These are phyloP conservation scores for Pelagomonas calceolata DNA, from an alignment of 108 stramenopile genomes.

Conservation along the genomic window DNA sequence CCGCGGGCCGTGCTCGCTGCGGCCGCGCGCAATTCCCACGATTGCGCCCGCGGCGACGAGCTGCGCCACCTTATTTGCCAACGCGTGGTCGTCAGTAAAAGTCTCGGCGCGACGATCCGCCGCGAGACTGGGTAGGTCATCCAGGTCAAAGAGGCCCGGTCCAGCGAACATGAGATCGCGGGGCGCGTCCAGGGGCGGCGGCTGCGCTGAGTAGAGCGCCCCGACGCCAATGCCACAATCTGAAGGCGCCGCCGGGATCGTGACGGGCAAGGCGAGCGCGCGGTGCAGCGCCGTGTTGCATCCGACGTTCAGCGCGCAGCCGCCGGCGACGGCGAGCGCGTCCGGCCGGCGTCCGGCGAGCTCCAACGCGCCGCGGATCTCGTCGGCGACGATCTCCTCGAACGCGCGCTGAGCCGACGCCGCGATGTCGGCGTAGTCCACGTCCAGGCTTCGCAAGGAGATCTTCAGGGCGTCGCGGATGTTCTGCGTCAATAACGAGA, in stretches of 20 bases:
- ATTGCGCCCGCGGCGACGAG: no score
- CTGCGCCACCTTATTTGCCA: no score
- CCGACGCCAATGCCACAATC: slow-evolving; percentile 1
- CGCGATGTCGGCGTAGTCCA: neutral
- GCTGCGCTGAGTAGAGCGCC: neutral
- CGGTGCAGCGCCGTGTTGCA: neutral
- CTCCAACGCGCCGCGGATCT: neutral
- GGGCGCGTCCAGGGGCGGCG: neutral
- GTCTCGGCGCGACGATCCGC: no score
- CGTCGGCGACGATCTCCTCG: slow-evolving; percentile 3
- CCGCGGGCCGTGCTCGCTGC: neutral
- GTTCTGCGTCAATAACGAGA: no score
- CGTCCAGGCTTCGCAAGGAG: neutral
- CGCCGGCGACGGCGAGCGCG: neutral
- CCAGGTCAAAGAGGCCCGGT: no score
- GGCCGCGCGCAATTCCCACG: no score
- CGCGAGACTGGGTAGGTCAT: neutral
- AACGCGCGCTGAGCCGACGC: neutral
- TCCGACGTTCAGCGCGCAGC: slow-evolving; percentile 3
- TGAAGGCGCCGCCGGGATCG: neutral
- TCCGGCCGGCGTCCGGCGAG: no score
- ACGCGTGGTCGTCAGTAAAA: no score
- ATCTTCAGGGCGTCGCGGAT: no score
- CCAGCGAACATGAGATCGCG: no score
- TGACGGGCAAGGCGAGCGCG: neutral